Evolutionary conservation across 2,329 filamentous ascomycete genomes (phyloP), one percentile per base, ranked within the genome.

Genomic region (Trichoderma sp.): DNA sequence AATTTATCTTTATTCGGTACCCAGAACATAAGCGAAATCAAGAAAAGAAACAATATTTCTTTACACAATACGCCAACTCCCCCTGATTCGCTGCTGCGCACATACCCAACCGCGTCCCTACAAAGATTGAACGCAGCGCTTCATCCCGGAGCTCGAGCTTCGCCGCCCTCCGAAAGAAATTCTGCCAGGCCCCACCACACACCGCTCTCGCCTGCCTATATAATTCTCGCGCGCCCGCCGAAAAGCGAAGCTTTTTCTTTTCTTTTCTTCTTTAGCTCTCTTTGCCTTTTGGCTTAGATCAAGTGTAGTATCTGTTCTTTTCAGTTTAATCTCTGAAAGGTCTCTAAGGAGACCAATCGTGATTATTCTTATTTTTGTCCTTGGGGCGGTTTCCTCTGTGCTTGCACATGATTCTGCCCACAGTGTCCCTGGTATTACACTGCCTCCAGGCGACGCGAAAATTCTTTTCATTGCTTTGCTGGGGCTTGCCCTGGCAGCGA

Each of bases 251-350:
- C 66, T 73, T 74, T 73, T 73, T 72, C 70, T 79, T 75, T 69
- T 74, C 75, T 79, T 79, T 74, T 67, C 53, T 70, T 79, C 78
- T 72, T 78, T 76, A 81, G 80, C 80, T 81, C 80, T 81, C 79
- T 81, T 81, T 81, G 79, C 79, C 83, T 84, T 85, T 86, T 88
- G 86, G 88, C 88, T 92, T 92, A 93, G 91, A 93, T 93, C 91
- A 93, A 92, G 90, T 93, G 90, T 93, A 93, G 91, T 93, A 93
- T 92, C 91, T 93, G 91, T 94, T 94, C 91, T 94, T 93, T 92
- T 93, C 90, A 94, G 92, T 93, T 94, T 94, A 94, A 94, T 93
- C 90, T 91, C 91, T 94, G 91, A 91, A 92, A 93, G 87, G 86
- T 85, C 84, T 85, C 89, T 87, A 92, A 83, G 85, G 88, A 85